Evolutionary conservation across 768 basidiomycete species (phyloP).

Genomic region (Lactarius akahatsu): DNA sequence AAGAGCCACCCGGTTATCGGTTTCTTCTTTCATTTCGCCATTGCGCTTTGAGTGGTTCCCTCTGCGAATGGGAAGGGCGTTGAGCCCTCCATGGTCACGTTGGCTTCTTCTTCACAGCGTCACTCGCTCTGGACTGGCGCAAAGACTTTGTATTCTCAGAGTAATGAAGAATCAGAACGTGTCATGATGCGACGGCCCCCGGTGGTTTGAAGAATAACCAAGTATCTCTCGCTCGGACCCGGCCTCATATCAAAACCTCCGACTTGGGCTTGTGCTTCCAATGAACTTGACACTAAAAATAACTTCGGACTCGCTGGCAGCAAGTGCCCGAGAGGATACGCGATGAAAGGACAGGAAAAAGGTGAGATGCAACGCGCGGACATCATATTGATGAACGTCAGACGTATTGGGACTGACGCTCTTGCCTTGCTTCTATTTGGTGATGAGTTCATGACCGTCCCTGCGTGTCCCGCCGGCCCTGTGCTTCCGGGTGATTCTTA

Average conservation of each 20-base stretch:
- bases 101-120: not conserved
- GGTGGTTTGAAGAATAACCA: not conserved
- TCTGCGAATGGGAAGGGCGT: not conserved
- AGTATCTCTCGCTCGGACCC: not conserved
- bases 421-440: conserved; percentile 7
- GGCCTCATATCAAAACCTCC: not conserved
- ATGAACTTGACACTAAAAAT: not conserved
- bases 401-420: conserved; percentile 3
- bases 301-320: not conserved
- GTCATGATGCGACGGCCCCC: not conserved
- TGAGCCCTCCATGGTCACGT: not conserved
- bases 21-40: not conserved
- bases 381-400: not conserved
- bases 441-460: not conserved
- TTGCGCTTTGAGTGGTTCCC: not conserved
- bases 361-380: not conserved
- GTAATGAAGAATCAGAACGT: not conserved
- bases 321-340: not conserved
- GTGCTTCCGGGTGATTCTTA: conserved; percentile 7
- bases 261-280: not conserved
- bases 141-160: not conserved
- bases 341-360: conserved; percentile 5
- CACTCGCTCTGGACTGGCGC: not conserved
- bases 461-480: not conserved
- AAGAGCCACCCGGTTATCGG: not conserved